phyloP scores from a whole-genome alignment of 345 rosid species.

The Murraya koenigii region DNA sequence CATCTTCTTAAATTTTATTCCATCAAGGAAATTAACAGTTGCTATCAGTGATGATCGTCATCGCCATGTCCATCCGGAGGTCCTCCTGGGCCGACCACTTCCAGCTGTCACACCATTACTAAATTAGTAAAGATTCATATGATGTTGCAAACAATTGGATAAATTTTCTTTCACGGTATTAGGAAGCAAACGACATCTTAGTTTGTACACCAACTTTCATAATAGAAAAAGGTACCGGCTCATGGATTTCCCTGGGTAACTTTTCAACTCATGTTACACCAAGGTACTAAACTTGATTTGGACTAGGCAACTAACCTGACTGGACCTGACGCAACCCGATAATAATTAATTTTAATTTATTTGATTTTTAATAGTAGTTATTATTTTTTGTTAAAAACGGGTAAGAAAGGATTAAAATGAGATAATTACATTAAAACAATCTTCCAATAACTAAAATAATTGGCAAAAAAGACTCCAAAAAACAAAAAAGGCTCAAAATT shows the following conservation, averaged over 20 bases:
- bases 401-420: no score
- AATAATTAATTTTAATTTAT: no score
- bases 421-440: no score
- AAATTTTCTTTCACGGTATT: not conserved
- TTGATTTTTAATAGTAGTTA: no score
- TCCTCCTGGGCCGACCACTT: constrained; percentile 92
- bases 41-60: constrained; percentile 48
- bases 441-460: no score
- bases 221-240: not conserved
- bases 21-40: constrained; percentile 18
- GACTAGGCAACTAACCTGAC: no score
- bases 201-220: not conserved
- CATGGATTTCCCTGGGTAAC: not conserved
- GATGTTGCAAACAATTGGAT: not conserved
- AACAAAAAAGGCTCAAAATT: no score
- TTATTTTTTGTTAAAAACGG: no score
- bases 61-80: constrained; percentile 79
- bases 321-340: no score
- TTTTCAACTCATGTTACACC: not conserved
- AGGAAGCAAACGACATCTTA: no score
- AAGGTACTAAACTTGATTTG: not conserved
- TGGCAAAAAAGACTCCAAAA: no score
- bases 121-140: constrained; percentile 10
- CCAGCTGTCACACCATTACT: constrained; percentile 50
- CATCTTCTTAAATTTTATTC: constrained; percentile 35